Conservation (phyloP, 2,329 filamentous ascomycete species). For the Pseudofabraea citricarpa region DNA sequence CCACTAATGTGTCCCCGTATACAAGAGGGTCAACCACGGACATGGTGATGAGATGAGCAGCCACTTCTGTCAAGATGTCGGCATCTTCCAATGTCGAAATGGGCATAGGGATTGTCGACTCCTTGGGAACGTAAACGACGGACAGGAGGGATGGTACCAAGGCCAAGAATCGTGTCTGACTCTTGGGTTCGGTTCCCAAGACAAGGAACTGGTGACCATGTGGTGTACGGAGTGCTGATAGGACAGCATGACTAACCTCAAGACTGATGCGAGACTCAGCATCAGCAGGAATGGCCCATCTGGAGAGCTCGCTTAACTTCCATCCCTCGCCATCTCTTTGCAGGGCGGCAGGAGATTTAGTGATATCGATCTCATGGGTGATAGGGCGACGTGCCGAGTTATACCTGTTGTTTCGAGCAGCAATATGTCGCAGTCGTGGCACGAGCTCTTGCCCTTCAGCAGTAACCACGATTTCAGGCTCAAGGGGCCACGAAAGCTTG, state of each 20-base stretch:
- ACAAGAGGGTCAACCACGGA: not conserved
- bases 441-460: conserved; percentile 3
- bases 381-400: conserved; percentile 7
- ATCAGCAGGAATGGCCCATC: not conserved
- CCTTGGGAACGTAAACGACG: not conserved
- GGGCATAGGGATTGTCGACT: not conserved
- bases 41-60: conserved; percentile 1
- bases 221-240: not conserved
- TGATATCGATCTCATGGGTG: not conserved
- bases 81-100: not conserved
- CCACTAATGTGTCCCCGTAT: not conserved
- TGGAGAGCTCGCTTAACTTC: not conserved
- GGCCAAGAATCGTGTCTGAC: not conserved
- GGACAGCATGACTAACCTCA: not conserved
- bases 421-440: conserved; percentile 6
- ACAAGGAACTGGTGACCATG: conserved; percentile 3
- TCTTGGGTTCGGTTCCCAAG: not conserved
- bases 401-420: conserved; percentile 4
- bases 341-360: not conserved
- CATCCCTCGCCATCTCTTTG: not conserved
- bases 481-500: conserved; percentile 4
- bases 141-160: not conserved
- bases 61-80: not conserved
- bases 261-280: not conserved
- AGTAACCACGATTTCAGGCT: conserved; percentile 7